Conservation (phyloP, 1,139 yeast species). For the Blastobotrys niveus region DNA sequence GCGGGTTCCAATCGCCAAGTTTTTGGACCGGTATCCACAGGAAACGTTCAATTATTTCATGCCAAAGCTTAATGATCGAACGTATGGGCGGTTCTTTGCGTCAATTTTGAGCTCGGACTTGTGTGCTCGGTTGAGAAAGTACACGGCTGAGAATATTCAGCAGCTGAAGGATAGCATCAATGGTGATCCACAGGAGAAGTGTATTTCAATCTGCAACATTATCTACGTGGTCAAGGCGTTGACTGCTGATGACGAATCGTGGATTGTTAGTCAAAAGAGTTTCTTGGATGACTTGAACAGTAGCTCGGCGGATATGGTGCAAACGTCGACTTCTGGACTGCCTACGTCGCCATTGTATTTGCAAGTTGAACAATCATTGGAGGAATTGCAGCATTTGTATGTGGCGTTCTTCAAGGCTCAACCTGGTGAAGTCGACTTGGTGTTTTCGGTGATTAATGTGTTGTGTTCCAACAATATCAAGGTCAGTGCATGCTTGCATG, state of each 20-base stretch:
- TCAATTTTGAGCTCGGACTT: constrained; percentile 56
- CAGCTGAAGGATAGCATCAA: constrained; percentile 33
- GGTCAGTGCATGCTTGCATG: constrained; percentile 47
- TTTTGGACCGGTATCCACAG: constrained; percentile 73
- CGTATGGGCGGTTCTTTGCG: constrained; percentile 58
- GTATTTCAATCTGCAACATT: constrained; percentile 63
- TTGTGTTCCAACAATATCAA: constrained; percentile 39
- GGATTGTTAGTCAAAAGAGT: constrained; percentile 56
- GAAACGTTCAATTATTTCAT: constrained; percentile 70
- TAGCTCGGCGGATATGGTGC: constrained; percentile 42
- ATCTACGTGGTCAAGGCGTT: constrained; percentile 59
- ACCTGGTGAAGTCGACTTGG: constrained; percentile 36
- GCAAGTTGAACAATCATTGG: constrained; percentile 68
- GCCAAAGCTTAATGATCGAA: constrained; percentile 60
- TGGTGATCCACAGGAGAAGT: constrained; percentile 45
- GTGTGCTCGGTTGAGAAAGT: constrained; percentile 52
- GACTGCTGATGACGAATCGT: constrained; percentile 47
- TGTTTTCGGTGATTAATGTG: constrained; percentile 48
- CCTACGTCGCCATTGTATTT: constrained; percentile 59
- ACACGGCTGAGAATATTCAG: constrained; percentile 47
- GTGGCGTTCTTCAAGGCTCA: constrained; percentile 42
- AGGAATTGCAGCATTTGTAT: constrained; percentile 51
- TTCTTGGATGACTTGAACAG: constrained; percentile 45
- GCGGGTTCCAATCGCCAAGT: constrained; percentile 84
- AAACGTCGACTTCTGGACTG: constrained; percentile 37